Percentiles rank a stretch among this genome's conserved stretches.
These are phyloP conservation scores for Leptographium procerum DNA, from an alignment of 2,329 filamentous ascomycete genomes.

Conservation along the genomic window DNA sequence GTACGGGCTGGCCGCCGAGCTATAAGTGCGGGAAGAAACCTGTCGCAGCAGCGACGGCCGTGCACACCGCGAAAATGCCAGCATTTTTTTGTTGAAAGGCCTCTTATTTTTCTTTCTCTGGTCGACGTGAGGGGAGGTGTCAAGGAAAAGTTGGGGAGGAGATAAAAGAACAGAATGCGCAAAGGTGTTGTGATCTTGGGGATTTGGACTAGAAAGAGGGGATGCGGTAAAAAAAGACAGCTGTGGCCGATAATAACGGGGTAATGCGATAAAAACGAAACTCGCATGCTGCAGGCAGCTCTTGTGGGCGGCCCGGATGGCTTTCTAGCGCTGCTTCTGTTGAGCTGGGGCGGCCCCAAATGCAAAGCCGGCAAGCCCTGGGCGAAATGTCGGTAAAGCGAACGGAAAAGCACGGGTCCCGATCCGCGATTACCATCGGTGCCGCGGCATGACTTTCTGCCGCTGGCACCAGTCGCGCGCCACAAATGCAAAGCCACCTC, in stretches of 20 bases:
- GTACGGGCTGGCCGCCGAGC: slow-evolving; percentile 59
- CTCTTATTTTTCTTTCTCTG: neutral
- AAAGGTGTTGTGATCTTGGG: neutral
- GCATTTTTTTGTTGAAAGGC: slow-evolving; percentile 51
- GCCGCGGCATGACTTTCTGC: neutral
- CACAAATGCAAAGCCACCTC: too few species aligned
- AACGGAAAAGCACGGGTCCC: slow-evolving; percentile 8
- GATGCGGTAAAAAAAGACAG: neutral
- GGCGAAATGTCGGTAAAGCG: slow-evolving; percentile 6
- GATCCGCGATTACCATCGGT: neutral
- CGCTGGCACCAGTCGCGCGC: neutral
- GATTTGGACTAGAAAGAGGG: neutral
- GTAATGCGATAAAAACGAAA: neutral
- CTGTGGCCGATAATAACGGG: neutral
- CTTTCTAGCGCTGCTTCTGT: neutral
- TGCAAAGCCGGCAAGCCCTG: neutral
- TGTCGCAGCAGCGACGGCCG: slow-evolving; percentile 58
- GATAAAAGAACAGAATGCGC: neutral
- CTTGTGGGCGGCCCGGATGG: neutral
- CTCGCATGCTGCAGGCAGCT: neutral
- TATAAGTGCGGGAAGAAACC: slow-evolving; percentile 58
- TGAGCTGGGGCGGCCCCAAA: neutral
- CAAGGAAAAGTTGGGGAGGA: neutral
- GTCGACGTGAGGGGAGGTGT: neutral
- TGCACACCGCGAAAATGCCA: slow-evolving; percentile 65